Base-by-base conservation (phyloP, 176 grass and related monocot species). In the Saccharum officinarum region DNA sequence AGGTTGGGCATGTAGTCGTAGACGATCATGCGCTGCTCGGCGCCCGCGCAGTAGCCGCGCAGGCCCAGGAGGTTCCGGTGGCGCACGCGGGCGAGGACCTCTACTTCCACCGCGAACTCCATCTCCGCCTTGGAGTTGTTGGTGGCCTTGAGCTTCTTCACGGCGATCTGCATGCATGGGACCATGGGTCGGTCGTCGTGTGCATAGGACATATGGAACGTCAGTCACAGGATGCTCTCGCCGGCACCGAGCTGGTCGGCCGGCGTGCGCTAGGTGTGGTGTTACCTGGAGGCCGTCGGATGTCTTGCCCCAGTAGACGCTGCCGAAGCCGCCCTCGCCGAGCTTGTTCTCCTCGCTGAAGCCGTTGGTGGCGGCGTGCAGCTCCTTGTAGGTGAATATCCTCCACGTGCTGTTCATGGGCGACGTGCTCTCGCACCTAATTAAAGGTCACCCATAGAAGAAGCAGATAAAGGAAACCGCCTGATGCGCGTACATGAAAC, bases 1-100 rank as follows among this genome's bases (percentile, higher is more conserved):
- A 94, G 92, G 22, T 94, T 94, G 3, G 89, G 92, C 92, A 94
- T 94, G 89, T 94, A 94, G 62, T 94, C 92, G 49, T 94, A 94
- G 22, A 94, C 92, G 73, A 94, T 94, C 79, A 94, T 84, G 33
- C 92, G 80, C 72, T 94, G 92, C 1, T 87, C 89, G 8, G 72
- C 62, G 10, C 77, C 78, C 16, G 84, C 87, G 69, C 92, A 91
- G 76, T 94, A 91, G 50, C 92, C 92, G 45, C 89, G 75, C 14
- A 94, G 89, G 41, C 92, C 92, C 0, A 94, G 89, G 0, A 94
- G 87, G 84, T 94, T 92, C 25, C 68, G 52, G 86, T 94, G 92
- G 2, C 84, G 92, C 12, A 94, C 92, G 6, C 92, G 86, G 4
- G 92, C 92, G 1, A 94, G 68, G 0, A 92, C 89, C 87, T 94